Conservation (phyloP, 768 basidiomycete genomes). For the Cystobasidium onofrii region DNA sequence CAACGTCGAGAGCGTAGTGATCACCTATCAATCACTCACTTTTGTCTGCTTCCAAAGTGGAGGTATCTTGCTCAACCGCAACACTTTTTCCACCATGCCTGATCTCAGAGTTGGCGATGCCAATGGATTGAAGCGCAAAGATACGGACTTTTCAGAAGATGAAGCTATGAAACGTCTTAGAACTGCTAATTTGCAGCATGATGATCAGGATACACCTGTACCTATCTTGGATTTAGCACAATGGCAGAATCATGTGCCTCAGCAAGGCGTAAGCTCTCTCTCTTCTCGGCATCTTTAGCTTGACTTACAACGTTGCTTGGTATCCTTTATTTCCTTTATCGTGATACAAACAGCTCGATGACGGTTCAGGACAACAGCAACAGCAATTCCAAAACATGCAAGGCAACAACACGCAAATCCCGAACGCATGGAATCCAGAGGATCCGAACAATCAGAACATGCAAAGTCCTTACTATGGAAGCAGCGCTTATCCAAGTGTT, state of each 20-base stretch:
- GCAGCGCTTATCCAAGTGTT: slow-evolving; percentile 9
- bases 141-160: slow-evolving; percentile 3
- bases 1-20: slow-evolving; percentile 41
- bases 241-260: neutral
- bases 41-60: slow-evolving; percentile 41
- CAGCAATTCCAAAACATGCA: neutral
- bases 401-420: neutral
- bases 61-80: slow-evolving; percentile 34
- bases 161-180: slow-evolving; percentile 11
- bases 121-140: neutral
- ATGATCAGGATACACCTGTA: neutral
- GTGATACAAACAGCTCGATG: neutral
- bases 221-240: neutral
- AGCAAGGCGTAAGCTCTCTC: neutral
- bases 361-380: slow-evolving; percentile 29
- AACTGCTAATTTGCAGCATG: slow-evolving; percentile 7
- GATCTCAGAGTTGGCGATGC: neutral
- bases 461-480: slow-evolving; percentile 12
- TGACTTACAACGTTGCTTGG: too few species aligned
- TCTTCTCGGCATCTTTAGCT: too few species aligned
- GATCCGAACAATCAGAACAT: slow-evolving; percentile 1
- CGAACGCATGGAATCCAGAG: neutral
- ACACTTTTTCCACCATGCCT: neutral
- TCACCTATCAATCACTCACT: slow-evolving; percentile 38
- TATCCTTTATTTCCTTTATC: neutral